Conservation (phyloP, 2,329 filamentous ascomycete genomes). For the Pseudofabraea citricarpa region DNA sequence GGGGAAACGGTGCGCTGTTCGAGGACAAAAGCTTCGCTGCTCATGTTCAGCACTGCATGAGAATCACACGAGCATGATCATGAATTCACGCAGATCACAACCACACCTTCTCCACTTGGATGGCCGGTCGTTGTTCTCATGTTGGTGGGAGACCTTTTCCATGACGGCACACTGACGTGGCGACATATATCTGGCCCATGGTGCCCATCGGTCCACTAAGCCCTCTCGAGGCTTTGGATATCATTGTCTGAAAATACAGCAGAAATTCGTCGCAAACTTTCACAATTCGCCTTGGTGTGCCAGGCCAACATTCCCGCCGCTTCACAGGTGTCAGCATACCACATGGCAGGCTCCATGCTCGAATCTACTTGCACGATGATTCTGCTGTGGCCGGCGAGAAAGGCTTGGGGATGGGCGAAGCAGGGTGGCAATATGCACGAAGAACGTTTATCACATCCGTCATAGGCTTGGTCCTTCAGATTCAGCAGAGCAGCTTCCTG, state of each 20-base stretch:
- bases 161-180: conserved; percentile 26
- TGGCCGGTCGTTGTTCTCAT: conserved; percentile 16
- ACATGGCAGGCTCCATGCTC: no score
- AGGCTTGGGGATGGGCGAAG: no score
- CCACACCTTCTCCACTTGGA: conserved; percentile 13
- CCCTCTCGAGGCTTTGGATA: conserved; percentile 15
- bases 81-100: conserved; percentile 19
- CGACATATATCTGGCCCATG: conserved; percentile 23
- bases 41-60: conserved; percentile 21
- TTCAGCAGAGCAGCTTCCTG: background rate
- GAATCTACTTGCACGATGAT: no score
- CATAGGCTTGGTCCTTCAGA: background rate
- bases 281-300: background rate
- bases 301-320: no score
- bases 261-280: conserved; percentile 12
- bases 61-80: conserved; percentile 16
- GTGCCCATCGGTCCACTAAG: conserved; percentile 11
- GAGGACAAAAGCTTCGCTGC: conserved; percentile 16
- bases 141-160: conserved; percentile 17
- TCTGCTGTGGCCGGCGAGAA: no score
- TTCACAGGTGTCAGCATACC: no score
- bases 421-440: conserved; percentile 2
- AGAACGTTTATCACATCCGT: background rate
- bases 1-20: conserved; percentile 25
- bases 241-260: conserved; percentile 13